These are phyloP conservation scores for Phaeomoniella chlamydospora DNA, from an alignment of 2,329 filamentous ascomycete genomes.

Conservation along the genomic window DNA sequence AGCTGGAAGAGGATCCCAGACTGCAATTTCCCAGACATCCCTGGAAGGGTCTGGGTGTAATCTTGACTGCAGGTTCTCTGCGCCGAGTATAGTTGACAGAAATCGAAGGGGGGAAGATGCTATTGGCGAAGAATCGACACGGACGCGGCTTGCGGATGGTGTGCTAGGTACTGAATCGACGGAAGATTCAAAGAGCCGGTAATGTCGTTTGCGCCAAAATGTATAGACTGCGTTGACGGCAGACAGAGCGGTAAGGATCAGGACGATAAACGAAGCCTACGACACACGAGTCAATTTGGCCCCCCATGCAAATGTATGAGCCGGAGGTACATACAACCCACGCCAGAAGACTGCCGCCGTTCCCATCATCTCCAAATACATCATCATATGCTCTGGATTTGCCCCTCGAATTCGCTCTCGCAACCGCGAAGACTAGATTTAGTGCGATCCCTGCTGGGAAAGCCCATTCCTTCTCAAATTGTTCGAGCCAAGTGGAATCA, in stretches of 20 bases:
- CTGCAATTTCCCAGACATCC: conserved; percentile 86
- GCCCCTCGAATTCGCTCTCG: conserved; percentile 58
- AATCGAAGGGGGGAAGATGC: conserved; percentile 67
- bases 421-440: conserved; percentile 70
- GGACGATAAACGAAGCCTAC: conserved; percentile 57
- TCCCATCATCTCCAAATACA: conserved; percentile 61
- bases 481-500: conserved; percentile 82
- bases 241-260: conserved; percentile 53
- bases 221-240: conserved; percentile 66
- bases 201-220: conserved; percentile 67
- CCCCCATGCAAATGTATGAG: not conserved
- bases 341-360: conserved; percentile 50
- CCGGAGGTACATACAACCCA: conserved; percentile 40
- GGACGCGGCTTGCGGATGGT: conserved; percentile 75
- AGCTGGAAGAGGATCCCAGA: conserved; percentile 87
- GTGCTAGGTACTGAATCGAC: conserved; percentile 66
- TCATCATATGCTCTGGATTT: conserved; percentile 50
- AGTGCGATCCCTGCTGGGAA: conserved; percentile 59
- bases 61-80: conserved; percentile 62
- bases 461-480: conserved; percentile 56
- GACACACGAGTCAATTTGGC: no score
- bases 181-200: conserved; percentile 78
- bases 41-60: conserved; percentile 67
- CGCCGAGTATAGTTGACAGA: conserved; percentile 51
- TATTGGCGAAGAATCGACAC: conserved; percentile 69